Evolutionary conservation across 805 yeast species (phyloP).

Genomic region (Dipodascus albidus): DNA sequence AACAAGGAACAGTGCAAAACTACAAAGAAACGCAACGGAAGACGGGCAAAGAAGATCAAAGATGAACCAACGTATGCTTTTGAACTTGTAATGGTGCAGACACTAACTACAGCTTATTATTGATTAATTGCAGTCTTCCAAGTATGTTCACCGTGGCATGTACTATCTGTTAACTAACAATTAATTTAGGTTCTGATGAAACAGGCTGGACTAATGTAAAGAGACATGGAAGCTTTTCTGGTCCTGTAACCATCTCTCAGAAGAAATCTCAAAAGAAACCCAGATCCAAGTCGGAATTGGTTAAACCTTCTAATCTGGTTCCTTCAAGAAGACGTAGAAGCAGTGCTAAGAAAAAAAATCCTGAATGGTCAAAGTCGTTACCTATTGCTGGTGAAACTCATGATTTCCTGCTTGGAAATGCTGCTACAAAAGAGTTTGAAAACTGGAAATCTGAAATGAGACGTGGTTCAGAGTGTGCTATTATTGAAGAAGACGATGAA

Average conservation of each 20-base stretch:
- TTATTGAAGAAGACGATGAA: neutral
- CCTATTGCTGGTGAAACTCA: neutral
- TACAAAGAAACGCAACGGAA: neutral
- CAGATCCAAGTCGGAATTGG: neutral
- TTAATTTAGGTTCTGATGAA: neutral
- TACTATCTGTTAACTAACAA: neutral
- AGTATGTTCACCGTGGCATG: neutral
- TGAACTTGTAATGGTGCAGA: neutral
- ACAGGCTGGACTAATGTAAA: neutral
- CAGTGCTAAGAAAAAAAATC: neutral
- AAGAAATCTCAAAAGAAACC: neutral
- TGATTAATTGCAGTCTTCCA: neutral
- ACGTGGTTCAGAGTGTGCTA: neutral
- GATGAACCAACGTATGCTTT: neutral
- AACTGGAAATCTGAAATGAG: neutral
- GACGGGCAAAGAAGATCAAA: neutral
- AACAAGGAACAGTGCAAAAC: neutral
- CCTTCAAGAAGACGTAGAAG: neutral
- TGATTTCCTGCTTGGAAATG: neutral
- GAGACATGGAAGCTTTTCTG: neutral
- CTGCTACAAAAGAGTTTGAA: neutral
- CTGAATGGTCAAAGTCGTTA: neutral
- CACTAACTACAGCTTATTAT: neutral
- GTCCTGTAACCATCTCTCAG: neutral
- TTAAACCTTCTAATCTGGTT: neutral